Evolutionary conservation across 2,329 filamentous ascomycete genomes (phyloP).

Genomic region (Talaromyces sp.): DNA sequence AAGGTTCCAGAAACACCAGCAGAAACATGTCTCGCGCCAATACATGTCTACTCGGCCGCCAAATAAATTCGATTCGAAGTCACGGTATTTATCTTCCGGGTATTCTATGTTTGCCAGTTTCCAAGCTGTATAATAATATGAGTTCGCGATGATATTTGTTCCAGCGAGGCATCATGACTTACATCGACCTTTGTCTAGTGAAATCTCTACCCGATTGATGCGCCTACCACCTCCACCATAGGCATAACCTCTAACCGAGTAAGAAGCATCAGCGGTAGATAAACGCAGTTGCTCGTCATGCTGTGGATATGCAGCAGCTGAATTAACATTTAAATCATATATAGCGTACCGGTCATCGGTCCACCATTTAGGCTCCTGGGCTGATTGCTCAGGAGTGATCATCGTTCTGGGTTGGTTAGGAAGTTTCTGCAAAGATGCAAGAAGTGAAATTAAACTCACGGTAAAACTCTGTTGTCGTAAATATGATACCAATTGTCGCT

Average conservation of each 20-base stretch:
- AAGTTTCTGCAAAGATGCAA: neutral
- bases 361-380: slow-evolving; percentile 72
- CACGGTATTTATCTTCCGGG: slow-evolving; percentile 77
- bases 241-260: slow-evolving; percentile 72
- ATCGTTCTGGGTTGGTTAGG: slow-evolving; percentile 51
- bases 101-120: slow-evolving; percentile 70
- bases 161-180: slow-evolving; percentile 4
- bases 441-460: slow-evolving; percentile 36
- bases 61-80: slow-evolving; percentile 58
- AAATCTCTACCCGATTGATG: slow-evolving; percentile 76
- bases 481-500: slow-evolving; percentile 96
- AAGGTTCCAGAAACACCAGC: slow-evolving; percentile 89
- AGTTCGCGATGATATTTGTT: slow-evolving; percentile 8
- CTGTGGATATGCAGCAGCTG: slow-evolving; percentile 71
- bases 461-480: slow-evolving; percentile 85
- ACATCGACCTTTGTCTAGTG: slow-evolving; percentile 71
- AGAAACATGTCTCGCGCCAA: slow-evolving; percentile 77
- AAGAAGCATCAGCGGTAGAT: slow-evolving; percentile 45
- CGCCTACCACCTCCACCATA: slow-evolving; percentile 83
- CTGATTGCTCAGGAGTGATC: slow-evolving; percentile 69
- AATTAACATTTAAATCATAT: slow-evolving; percentile 86
- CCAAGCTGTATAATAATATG: slow-evolving; percentile 50
- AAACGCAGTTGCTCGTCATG: slow-evolving; percentile 65
- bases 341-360: slow-evolving; percentile 87
- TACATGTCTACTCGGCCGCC: slow-evolving; percentile 74